Evolutionary conservation across 768 basidiomycete genomes (phyloP), one percentile per base, ranked within the genome.

Genomic region (Panaeolus cyanescens): DNA sequence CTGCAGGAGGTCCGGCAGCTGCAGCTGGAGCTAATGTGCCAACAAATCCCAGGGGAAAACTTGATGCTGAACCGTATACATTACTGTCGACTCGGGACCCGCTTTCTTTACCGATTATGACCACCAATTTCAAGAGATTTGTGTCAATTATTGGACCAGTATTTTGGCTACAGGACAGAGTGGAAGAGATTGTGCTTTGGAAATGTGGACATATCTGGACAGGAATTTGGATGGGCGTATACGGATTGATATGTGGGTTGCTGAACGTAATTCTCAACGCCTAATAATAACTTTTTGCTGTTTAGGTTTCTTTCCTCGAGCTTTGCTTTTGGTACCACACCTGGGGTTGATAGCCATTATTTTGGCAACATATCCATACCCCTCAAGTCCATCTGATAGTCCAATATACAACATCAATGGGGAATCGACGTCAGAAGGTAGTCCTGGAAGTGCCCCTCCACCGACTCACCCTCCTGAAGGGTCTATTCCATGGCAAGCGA

Each of bases 101-200:
- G 0, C 80, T 96, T 4, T 92, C 91, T 1, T 76, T 96, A 3
- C 90, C 87, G 0, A 86, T 88, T 28, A 90, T 88, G 64, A 88
- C 91, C 1, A 84, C 80, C 64, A 93, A 95, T 70, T 95, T 95
- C 68, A 83, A 88, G 63, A 79, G 92, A 22, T 96, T 96, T 61
- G 83, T 95, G 3, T 82, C 86, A 5, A 87, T 82, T 65, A 79
- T 86, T 3, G 92, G 92, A 0, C 89, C 91, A 0, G 75, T 95
- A 6, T 96, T 96, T 68, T 96, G 94, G 95, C 64, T 96, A 19
- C 92, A 93, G 74, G 95, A 97, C 70, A 76, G 95, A 1, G 69
- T 92, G 13, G 95, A 96, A 71, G 95, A 96, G 74, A 80, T 95
- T 3, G 59, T 96, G 3, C 78, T 91, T 64, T 96, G 95, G 95